Base-by-base conservation (phyloP, 176 grass and related monocot genomes). In the Musa beccarii region DNA sequence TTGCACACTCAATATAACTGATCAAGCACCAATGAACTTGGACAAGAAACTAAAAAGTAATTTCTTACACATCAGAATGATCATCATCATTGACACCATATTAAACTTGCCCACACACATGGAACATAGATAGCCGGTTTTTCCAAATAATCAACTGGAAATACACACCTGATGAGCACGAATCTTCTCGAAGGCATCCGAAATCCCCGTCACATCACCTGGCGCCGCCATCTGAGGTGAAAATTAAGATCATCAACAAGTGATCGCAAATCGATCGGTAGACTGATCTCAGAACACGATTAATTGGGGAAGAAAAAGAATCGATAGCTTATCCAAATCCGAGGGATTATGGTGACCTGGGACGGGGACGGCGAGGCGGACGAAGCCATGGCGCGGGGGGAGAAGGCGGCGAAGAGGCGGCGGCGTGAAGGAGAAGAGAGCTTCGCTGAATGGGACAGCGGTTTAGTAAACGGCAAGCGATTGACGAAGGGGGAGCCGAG, bases 171-270 rank as follows among this genome's bases (percentile, higher is more conserved):
- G 87, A 74, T 92, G 93, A 84, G 79, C 85, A 17, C 85, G 85
- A 83, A 96, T 89, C 80, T 82, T 76, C 85, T 96, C 92, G 53
- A 92, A 96, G 20, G 81, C 71, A 63, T 96, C 86, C 1, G 75
- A 78, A 77, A 77, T 73, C 1, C 74, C 80, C 0, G 77, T 66
- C 20, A 73, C 77, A 81, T 89, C 90, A 3, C 85, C 76, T 66
- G 81, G 76, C 13, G 80, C 85, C 10, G 85, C 81, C 88, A 91
- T 86, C 88, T 88, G 25, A 49, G 69, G 6, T 70, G 43, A 34
- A 79, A 59, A 57, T 49, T 8, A 13, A 20, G 19, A 43, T 11
- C 51, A 21, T n/a, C 51, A 15, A 9, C 25, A 53, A 20, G 21
- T 24, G 15, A 34, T 26, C 2, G 55, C 19, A 29, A 65, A 56